Conservation (phyloP, 2,329 filamentous ascomycete species). For the Pseudocercospora musae region DNA sequence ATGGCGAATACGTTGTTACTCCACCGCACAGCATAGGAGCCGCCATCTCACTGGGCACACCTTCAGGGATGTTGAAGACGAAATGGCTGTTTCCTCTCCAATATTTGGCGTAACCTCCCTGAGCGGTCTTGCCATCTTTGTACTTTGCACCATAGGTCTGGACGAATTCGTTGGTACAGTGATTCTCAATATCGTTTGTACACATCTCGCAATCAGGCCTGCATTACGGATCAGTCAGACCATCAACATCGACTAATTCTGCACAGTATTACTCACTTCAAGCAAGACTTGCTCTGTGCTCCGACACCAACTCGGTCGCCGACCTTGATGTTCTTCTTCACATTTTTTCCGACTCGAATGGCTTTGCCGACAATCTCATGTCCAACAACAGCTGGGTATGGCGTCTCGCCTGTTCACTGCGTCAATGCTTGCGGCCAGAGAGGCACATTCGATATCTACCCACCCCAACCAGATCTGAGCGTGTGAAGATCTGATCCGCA, state of each 20-base stretch:
- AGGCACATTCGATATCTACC: slow-evolving; percentile 35
- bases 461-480: slow-evolving; percentile 39
- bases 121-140: no score
- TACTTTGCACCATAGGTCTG: slow-evolving; percentile 28
- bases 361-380: slow-evolving; percentile 37
- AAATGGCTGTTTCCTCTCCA: slow-evolving; percentile 53
- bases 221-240: no score
- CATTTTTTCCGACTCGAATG: slow-evolving; percentile 33
- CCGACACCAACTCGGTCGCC: slow-evolving; percentile 50
- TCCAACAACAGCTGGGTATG: slow-evolving; percentile 31
- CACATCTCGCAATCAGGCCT: slow-evolving; percentile 59
- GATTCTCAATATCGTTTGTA: slow-evolving; percentile 42
- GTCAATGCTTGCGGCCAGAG: background rate
- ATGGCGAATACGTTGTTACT: slow-evolving; percentile 68
- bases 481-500: slow-evolving; percentile 32
- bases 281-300: slow-evolving; percentile 48
- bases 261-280: no score
- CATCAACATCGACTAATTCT: no score
- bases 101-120: slow-evolving; percentile 58
- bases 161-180: slow-evolving; percentile 37
- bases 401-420: background rate
- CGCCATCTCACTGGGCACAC: no score
- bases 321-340: slow-evolving; percentile 34
- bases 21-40: slow-evolving; percentile 75
- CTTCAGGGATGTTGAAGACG: slow-evolving; percentile 53